These are phyloP conservation scores for Fusarium hainanense DNA, from an alignment of 2,329 filamentous ascomycete species.

Conservation along the genomic window DNA sequence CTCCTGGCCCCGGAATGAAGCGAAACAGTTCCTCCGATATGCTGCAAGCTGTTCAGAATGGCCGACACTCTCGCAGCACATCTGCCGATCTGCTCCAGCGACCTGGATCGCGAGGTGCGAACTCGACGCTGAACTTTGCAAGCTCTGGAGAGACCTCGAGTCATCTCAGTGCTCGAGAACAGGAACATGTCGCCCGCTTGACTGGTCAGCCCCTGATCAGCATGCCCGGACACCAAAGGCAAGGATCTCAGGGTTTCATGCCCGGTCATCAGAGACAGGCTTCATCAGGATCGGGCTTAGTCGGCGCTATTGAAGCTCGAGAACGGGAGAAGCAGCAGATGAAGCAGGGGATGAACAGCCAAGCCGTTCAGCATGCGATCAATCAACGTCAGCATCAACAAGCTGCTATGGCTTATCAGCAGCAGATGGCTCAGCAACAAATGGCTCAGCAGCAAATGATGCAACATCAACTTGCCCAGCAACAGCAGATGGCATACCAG, in stretches of 20 bases:
- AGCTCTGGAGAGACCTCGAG: slow-evolving; percentile 54
- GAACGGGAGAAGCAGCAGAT: slow-evolving; percentile 81
- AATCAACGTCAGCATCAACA: slow-evolving; percentile 37
- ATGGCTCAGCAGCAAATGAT: slow-evolving; percentile 45
- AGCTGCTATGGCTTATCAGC: slow-evolving; percentile 28
- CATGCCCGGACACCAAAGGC: slow-evolving; percentile 66
- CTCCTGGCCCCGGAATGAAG: slow-evolving; percentile 50
- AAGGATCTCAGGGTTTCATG: slow-evolving; percentile 67
- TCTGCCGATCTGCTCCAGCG: slow-evolving; percentile 62
- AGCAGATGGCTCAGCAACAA: slow-evolving; percentile 65
- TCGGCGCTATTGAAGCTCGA: slow-evolving; percentile 82
- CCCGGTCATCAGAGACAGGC: slow-evolving; percentile 63
- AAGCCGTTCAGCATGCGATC: slow-evolving; percentile 40
- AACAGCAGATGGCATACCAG: slow-evolving; percentile 49
- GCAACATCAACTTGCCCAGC: slow-evolving; percentile 43
- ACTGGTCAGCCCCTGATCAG: slow-evolving; percentile 82
- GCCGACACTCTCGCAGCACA: slow-evolving; percentile 54
- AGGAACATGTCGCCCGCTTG: slow-evolving; percentile 86
- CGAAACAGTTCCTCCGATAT: slow-evolving; percentile 57
- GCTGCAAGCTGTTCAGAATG: slow-evolving; percentile 30
- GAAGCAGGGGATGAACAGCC: slow-evolving; percentile 70
- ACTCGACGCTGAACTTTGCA: slow-evolving; percentile 62
- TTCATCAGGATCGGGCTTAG: slow-evolving; percentile 69
- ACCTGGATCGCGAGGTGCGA: slow-evolving; percentile 70
- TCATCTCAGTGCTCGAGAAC: slow-evolving; percentile 84